Conservation (phyloP, 768 basidiomycete species). For the Suillus fuscotomentosus region DNA sequence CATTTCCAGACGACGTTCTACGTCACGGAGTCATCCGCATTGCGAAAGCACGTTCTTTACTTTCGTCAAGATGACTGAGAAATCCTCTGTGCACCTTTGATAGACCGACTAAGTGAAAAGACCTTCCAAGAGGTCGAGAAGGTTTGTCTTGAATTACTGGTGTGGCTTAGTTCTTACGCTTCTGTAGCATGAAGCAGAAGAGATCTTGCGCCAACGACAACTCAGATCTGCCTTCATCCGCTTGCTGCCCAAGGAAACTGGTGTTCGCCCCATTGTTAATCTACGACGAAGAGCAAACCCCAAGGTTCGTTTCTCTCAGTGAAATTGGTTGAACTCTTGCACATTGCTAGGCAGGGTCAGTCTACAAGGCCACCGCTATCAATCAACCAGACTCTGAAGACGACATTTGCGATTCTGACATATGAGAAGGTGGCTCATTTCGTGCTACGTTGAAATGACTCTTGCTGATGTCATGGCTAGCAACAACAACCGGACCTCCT, state of each 20-base stretch:
- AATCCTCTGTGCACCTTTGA: constrained; percentile 75
- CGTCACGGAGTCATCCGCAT: constrained; percentile 87
- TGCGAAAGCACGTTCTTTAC: constrained; percentile 80
- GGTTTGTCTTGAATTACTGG: constrained; percentile 40
- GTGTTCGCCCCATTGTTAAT: constrained; percentile 94
- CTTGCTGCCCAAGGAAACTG: constrained; percentile 90
- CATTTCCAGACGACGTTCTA: constrained; percentile 82
- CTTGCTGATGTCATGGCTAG: constrained; percentile 37
- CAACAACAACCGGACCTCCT: constrained; percentile 58
- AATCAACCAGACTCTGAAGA: constrained; percentile 85
- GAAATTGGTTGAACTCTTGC: constrained; percentile 26
- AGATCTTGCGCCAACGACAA: constrained; percentile 65
- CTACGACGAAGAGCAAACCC: constrained; percentile 52
- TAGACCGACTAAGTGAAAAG: constrained; percentile 65
- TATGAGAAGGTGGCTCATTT: constrained; percentile 70
- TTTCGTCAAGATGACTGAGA: constrained; percentile 96
- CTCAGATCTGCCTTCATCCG: constrained; percentile 87
- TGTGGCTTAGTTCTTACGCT: constrained; percentile 1
- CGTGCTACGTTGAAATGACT: background rate
- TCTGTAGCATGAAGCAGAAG: constrained; percentile 58
- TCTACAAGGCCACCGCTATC: constrained; percentile 45
- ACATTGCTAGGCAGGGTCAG: constrained; percentile 24
- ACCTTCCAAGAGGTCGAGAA: constrained; percentile 71
- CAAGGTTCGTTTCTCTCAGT: constrained; percentile 21
- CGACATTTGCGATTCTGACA: constrained; percentile 82